Percentiles rank a stretch among this genome's conserved stretches.
These are phyloP conservation scores for Beauveria sp. DNA, from an alignment of 2,329 filamentous ascomycete genomes.

Conservation along the genomic window DNA sequence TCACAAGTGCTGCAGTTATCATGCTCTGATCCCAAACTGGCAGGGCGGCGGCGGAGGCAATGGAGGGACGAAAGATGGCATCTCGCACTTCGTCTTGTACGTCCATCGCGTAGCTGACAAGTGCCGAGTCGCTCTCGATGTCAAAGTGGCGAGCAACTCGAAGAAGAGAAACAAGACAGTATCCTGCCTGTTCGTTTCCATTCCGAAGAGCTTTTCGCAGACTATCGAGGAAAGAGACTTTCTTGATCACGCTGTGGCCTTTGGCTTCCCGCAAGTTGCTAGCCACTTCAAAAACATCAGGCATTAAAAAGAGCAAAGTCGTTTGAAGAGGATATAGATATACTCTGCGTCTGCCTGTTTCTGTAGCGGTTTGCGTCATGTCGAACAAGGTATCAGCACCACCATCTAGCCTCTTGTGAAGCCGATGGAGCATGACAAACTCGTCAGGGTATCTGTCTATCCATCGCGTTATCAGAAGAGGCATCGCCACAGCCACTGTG, in stretches of 20 bases:
- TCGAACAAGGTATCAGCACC: slow-evolving; percentile 62
- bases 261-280: slow-evolving; percentile 60
- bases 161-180: slow-evolving; percentile 55
- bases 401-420: slow-evolving; percentile 54
- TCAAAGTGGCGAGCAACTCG: slow-evolving; percentile 58
- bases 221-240: slow-evolving; percentile 56
- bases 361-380: slow-evolving; percentile 55
- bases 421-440: slow-evolving; percentile 55
- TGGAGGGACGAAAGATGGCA: slow-evolving; percentile 51
- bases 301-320: slow-evolving; percentile 53
- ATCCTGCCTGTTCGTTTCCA: slow-evolving; percentile 59
- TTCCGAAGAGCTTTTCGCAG: slow-evolving; percentile 56
- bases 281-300: slow-evolving; percentile 63
- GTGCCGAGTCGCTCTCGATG: slow-evolving; percentile 52
- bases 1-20: slow-evolving; percentile 60
- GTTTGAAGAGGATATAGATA: slow-evolving; percentile 56
- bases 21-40: slow-evolving; percentile 53
- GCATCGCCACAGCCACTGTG: slow-evolving; percentile 53
- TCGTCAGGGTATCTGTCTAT: slow-evolving; percentile 57
- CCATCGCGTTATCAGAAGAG: slow-evolving; percentile 57
- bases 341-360: slow-evolving; percentile 47
- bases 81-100: slow-evolving; percentile 62
- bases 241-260: slow-evolving; percentile 55
- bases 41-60: slow-evolving; percentile 36
- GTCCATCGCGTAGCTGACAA: slow-evolving; percentile 61